Percentiles rank a stretch among this genome's conserved stretches.
These are phyloP conservation scores for Phytophthora sojae DNA, from an alignment of 352 stramenopile genomes.

Conservation along the genomic window DNA sequence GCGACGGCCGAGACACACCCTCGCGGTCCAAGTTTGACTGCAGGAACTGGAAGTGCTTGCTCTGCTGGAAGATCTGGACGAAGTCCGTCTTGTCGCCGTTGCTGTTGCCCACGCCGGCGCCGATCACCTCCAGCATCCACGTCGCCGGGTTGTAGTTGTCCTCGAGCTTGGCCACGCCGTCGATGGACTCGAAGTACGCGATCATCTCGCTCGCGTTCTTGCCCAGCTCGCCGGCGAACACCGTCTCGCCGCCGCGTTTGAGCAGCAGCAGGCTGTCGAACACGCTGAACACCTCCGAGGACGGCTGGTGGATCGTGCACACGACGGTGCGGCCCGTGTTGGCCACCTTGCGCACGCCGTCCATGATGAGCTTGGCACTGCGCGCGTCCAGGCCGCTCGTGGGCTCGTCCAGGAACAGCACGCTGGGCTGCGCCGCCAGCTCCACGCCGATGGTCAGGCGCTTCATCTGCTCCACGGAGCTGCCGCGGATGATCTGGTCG, in stretches of 20 bases:
- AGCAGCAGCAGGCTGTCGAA: constrained; percentile 7
- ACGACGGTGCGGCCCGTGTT: constrained; percentile 77
- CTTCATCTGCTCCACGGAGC: too few relatives aligned
- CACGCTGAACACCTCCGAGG: constrained; percentile 11
- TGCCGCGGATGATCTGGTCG: too few relatives aligned
- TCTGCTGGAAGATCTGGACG: constrained; percentile 39
- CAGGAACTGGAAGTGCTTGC: constrained; percentile 32
- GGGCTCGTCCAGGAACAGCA: constrained; percentile 44
- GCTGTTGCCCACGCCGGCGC: constrained; percentile 57
- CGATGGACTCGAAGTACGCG: constrained; percentile 12
- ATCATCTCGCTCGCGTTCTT: constrained; percentile 37
- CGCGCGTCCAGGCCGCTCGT: constrained; percentile 88
- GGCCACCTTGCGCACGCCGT: constrained; percentile 88
- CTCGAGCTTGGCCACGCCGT: constrained; percentile 54
- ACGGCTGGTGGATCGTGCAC: constrained; percentile 95
- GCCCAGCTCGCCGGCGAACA: constrained; percentile 50
- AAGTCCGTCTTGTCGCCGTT: constrained; percentile 47
- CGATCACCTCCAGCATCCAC: constrained; percentile 15
- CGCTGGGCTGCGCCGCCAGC: too few relatives aligned
- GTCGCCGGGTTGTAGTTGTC: constrained; percentile 57
- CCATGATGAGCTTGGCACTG: constrained; percentile 78
- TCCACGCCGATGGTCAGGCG: too few relatives aligned
- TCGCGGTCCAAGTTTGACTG: constrained; percentile 20
- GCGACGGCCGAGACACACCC: too few relatives aligned
- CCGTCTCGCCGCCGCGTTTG: constrained; percentile 7